These are phyloP conservation scores for Rasamsonia emersonii DNA, from an alignment of 2,329 filamentous ascomycete genomes.

Conservation along the genomic window DNA sequence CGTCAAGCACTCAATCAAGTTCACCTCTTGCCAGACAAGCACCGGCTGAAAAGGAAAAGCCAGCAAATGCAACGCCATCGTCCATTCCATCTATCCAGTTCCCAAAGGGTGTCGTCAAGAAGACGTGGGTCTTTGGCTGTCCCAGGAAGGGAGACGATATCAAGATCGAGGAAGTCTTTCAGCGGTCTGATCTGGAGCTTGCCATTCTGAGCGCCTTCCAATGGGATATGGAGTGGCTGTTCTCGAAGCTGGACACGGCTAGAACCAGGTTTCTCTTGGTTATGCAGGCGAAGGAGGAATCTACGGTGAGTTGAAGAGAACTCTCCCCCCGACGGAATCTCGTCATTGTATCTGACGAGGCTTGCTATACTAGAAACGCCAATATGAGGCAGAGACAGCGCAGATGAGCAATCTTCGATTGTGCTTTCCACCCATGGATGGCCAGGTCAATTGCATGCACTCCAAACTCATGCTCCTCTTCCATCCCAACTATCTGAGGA, in stretches of 20 bases:
- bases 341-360: too few species aligned
- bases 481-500: constrained; percentile 60
- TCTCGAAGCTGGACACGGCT: constrained; percentile 57
- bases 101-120: constrained; percentile 62
- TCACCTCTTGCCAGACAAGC: background rate
- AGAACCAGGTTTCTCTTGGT: constrained; percentile 57
- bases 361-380: constrained; percentile 32
- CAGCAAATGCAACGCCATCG: constrained; percentile 4
- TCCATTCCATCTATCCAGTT: constrained; percentile 33
- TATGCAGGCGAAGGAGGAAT: constrained; percentile 50
- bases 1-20: background rate
- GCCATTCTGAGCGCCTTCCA: constrained; percentile 81
- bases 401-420: constrained; percentile 48
- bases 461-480: constrained; percentile 91
- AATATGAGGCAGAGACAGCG: constrained; percentile 31
- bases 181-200: constrained; percentile 61
- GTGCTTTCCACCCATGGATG: constrained; percentile 76
- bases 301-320: constrained; percentile 26
- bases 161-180: constrained; percentile 77
- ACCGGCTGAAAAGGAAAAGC: background rate
- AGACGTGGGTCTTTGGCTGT: constrained; percentile 65
- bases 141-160: constrained; percentile 61
- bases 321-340: background rate
- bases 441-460: constrained; percentile 69
- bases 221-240: constrained; percentile 73